phyloP scores from a whole-genome alignment of 1,284 basidiomycete genomes.

The Takashimella tepidaria region DNA sequence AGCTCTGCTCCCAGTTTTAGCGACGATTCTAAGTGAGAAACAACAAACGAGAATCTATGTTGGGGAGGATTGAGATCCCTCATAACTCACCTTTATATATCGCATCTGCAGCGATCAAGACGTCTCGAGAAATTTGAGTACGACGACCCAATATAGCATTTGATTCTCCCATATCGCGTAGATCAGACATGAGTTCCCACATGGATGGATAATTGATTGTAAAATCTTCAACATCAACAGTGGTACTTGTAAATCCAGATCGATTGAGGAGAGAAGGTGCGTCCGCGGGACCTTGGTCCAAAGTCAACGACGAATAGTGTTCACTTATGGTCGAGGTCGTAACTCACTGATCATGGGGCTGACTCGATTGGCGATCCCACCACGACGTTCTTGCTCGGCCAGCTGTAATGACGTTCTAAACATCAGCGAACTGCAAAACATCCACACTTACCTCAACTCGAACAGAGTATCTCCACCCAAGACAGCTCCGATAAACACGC shows the following conservation, averaged over 20 bases:
- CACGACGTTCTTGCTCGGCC: constrained; percentile 89
- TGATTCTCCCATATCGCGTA: constrained; percentile 92
- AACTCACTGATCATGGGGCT: constrained; percentile 91
- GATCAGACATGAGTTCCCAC: constrained; percentile 91
- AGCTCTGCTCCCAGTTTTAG: constrained; percentile 55
- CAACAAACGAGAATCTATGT: not conserved
- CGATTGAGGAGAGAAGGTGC: constrained; percentile 85
- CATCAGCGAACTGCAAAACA: not conserved
- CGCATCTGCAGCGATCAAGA: constrained; percentile 80
- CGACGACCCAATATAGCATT: constrained; percentile 83
- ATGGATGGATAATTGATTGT: constrained; percentile 87
- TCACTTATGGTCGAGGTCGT: not conserved
- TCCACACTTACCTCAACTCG: constrained; percentile 66
- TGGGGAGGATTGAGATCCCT: too few relatives aligned
- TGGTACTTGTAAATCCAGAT: constrained; percentile 89
- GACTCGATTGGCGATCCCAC: constrained; percentile 88
- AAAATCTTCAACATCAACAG: constrained; percentile 93
- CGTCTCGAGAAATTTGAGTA: constrained; percentile 68
- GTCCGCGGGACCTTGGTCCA: constrained; percentile 68
- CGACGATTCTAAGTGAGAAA: not conserved
- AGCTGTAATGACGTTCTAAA: constrained; percentile 65
- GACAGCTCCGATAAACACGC: constrained; percentile 89
- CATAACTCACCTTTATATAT: constrained; percentile 74
- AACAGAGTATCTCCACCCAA: constrained; percentile 96
- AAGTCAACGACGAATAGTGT: too few relatives aligned